Percentiles rank a stretch among this genome's conserved stretches.
phyloP scores from a whole-genome alignment of 805 yeast species.

The Candida dajiaensis region DNA sequence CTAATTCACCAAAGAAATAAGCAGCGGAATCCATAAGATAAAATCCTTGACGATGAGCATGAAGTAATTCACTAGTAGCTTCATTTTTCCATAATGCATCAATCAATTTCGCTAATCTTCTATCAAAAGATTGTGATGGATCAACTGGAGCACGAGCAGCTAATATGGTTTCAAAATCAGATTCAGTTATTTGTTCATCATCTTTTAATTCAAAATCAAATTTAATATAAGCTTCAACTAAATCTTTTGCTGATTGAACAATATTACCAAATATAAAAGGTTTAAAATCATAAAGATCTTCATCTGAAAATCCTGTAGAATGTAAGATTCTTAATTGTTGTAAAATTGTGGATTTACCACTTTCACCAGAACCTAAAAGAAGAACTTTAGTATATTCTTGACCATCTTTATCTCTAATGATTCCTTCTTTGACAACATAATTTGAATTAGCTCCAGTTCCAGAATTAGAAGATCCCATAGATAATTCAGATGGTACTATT shows the following conservation, averaged over 20 bases:
- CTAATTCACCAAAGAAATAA: constrained; percentile 65
- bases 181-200: constrained; percentile 26
- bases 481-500: constrained; percentile 18
- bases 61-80: constrained; percentile 50
- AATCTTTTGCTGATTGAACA: constrained; percentile 66
- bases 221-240: constrained; percentile 60
- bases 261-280: constrained; percentile 77
- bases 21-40: constrained; percentile 82
- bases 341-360: constrained; percentile 41
- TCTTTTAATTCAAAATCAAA: constrained; percentile 30
- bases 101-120: constrained; percentile 42
- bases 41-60: constrained; percentile 59
- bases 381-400: constrained; percentile 62
- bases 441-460: constrained; percentile 7
- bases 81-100: constrained; percentile 49
- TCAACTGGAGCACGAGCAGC: constrained; percentile 37
- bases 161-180: constrained; percentile 21
- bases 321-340: constrained; percentile 38
- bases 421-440: not conserved
- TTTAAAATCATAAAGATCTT: constrained; percentile 67
- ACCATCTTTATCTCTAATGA: constrained; percentile 16
- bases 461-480: too few relatives aligned
- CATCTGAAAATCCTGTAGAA: constrained; percentile 35
- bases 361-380: constrained; percentile 75
- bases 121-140: constrained; percentile 47